A percentile compares a stretch with the other conserved stretches of the same genome.
These are phyloP conservation scores for Podospora conica DNA, from an alignment of 495 filamentous ascomycete species.

Conservation along the genomic window DNA sequence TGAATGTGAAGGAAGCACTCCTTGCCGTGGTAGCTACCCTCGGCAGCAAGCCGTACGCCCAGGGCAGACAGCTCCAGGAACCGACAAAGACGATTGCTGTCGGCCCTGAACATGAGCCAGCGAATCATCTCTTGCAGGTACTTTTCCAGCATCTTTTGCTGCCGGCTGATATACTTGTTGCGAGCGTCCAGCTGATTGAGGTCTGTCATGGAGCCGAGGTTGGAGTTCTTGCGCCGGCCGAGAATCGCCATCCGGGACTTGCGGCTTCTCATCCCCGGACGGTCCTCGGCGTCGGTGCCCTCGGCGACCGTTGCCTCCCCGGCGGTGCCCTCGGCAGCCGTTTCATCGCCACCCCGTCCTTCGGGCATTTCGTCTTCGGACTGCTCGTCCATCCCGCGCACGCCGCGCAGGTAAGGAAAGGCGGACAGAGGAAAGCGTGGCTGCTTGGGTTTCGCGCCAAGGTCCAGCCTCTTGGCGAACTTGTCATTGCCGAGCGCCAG, in stretches of 20 bases:
- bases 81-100: conserved; percentile 92
- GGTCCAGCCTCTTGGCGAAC: conserved; percentile 47
- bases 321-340: conserved; percentile 38
- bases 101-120: conserved; percentile 90
- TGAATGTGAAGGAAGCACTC: conserved; percentile 91
- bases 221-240: conserved; percentile 29
- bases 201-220: conserved; percentile 25
- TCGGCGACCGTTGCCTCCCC: conserved; percentile 36
- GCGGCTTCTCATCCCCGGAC: conserved; percentile 47
- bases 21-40: conserved; percentile 96
- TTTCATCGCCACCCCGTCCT: conserved; percentile 41
- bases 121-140: conserved; percentile 94
- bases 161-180: conserved; percentile 52
- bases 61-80: conserved; percentile 94
- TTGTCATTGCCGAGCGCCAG: conserved; percentile 73
- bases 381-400: conserved; percentile 71
- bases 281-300: conserved; percentile 36
- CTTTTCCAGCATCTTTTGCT: conserved; percentile 78
- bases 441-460: conserved; percentile 53
- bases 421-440: conserved; percentile 84
- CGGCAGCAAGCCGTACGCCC: conserved; percentile 89
- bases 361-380: conserved; percentile 73
- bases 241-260: conserved; percentile 56
- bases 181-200: conserved; percentile 28
- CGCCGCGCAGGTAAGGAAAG: conserved; percentile 84